Evolutionary conservation across 164 flowering plant genomes (phyloP), one percentile per base, ranked within the genome.

Genomic region (Berberis vulgaris): DNA sequence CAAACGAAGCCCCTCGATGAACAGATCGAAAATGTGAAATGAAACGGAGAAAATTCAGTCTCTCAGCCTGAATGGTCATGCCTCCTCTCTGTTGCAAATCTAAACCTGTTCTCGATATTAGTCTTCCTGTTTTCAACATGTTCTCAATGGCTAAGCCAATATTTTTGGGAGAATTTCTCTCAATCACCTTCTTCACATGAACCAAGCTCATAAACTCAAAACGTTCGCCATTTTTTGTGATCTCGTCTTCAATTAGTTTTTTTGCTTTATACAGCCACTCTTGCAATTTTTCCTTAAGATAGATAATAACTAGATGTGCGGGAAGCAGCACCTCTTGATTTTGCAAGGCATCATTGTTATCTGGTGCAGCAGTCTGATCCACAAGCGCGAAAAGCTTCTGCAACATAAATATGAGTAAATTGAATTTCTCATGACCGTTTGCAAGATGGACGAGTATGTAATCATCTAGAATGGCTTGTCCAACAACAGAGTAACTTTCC

Each of bases 81-180:
- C 97, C 96, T 63, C 79, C 86, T 59, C 80, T 87, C 98, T 94
- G 96, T 67, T 80, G 97, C 57, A 94, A 67, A 76, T 91, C 99
- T 54, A 94, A 71, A 47, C 93, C 86, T 5, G 88, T 61, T 57
- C 74, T 76, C 10, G 96, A 74, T 47, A 45, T 74, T 49, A 91
- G 52, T 56, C 80, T 83, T 71, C 99, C 99, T 46, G 87, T 84
- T 69, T 78, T 94, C 74, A 94, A 60, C 86, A 87, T 46, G 60
- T 67, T 84, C 67, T 94, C 99, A 72, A 94, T 63, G 41, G 95
- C 81, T 66, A 61, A 41, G 61, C 92, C 67, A 40, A 91, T 64
- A 52, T 44, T 71, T 67, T 6, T 65, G 13, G 88, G 61, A 69
- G 82, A 61, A 76, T 67, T 78, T 74, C 77, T 91, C 8, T 80